Base-by-base conservation (phyloP, 352 stramenopile species). In the Phytophthora cactorum region DNA sequence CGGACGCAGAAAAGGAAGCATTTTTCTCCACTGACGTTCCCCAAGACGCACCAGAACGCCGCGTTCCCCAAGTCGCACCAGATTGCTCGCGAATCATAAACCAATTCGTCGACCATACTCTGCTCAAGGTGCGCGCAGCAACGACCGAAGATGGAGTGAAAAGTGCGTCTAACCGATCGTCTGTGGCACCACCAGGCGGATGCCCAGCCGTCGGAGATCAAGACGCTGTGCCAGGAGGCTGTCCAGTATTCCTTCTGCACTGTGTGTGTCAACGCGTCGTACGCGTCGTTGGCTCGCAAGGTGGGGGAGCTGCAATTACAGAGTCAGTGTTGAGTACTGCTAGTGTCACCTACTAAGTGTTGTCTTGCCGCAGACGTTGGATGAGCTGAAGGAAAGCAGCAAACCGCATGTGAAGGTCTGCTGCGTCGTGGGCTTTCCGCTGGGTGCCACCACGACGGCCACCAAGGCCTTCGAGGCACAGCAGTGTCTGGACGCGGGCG, bases 201-300 rank as follows among this genome's bases (percentile, higher is more conserved):
- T 25, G 84, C 89, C 9, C 81, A 79, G 60, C 78, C 82, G 3
- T 72, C 64, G 28, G 82, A 95, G 52, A 88, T 96, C 50, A 65
- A 69, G 34, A 79, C 68, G 47, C 71, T 96, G 8, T 96, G 89
- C 55, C 49, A 81, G 41, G 86, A 96, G 67, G 89, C 89, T 3
- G 69, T 67, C 17, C 71, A 89, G 58, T 74, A 92, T 59, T 71
- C 72, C 28, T 96, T 96, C 69, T 81, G 69, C 59, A 88, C 86
- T 5, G 89, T 96, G 47, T 96, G 89, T 46, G 86, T 96, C 50
- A 96, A 96, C 73, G 79, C 75, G 11, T 84, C 80, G 36, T 94
- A 91, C 65, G 84, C 84, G 3, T 71, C 75, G 7, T 77, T 81
- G 41, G 84, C 82, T 15, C 84, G 84, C 46, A 75, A 91, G 74